A percentile compares a stretch with the other conserved stretches of the same genome.
These are phyloP conservation scores for Cladophialophora chaetospira DNA, from an alignment of 2,329 filamentous ascomycete genomes.

Conservation along the genomic window DNA sequence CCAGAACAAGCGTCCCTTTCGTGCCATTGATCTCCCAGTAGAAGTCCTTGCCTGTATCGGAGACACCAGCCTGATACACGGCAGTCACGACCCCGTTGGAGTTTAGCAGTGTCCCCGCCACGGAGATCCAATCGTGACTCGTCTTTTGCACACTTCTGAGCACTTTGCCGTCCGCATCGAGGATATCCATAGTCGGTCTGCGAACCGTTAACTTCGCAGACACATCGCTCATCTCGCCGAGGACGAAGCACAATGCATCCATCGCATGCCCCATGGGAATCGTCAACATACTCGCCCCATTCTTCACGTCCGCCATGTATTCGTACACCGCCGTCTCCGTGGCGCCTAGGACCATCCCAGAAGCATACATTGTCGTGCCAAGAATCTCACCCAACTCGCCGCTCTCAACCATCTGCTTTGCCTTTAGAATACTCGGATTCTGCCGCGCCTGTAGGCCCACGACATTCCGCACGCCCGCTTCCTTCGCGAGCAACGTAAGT, in stretches of 20 bases:
- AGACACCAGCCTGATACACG: slow-evolving; percentile 17
- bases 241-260: slow-evolving; percentile 26
- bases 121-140: slow-evolving; percentile 24
- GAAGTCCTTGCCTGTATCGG: slow-evolving; percentile 18
- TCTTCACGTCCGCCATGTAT: slow-evolving; percentile 20
- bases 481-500: slow-evolving; percentile 41
- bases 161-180: slow-evolving; percentile 11
- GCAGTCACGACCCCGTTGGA: slow-evolving; percentile 18
- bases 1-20: slow-evolving; percentile 26
- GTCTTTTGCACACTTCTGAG: slow-evolving; percentile 21
- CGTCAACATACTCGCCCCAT: slow-evolving; percentile 27
- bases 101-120: slow-evolving; percentile 16
- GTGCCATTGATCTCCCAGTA: slow-evolving; percentile 31
- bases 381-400: slow-evolving; percentile 56
- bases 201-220: slow-evolving; percentile 19
- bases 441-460: slow-evolving; percentile 56
- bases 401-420: slow-evolving; percentile 49
- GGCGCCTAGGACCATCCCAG: slow-evolving; percentile 11
- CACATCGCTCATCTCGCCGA: slow-evolving; percentile 23
- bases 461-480: slow-evolving; percentile 42
- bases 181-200: slow-evolving; percentile 11
- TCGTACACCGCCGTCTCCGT: neutral
- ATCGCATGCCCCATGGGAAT: slow-evolving; percentile 26
- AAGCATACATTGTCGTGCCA: slow-evolving; percentile 47
- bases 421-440: slow-evolving; percentile 46